Base-by-base conservation (phyloP, 768 basidiomycete species). In the Rhizopogon vinicolor region DNA sequence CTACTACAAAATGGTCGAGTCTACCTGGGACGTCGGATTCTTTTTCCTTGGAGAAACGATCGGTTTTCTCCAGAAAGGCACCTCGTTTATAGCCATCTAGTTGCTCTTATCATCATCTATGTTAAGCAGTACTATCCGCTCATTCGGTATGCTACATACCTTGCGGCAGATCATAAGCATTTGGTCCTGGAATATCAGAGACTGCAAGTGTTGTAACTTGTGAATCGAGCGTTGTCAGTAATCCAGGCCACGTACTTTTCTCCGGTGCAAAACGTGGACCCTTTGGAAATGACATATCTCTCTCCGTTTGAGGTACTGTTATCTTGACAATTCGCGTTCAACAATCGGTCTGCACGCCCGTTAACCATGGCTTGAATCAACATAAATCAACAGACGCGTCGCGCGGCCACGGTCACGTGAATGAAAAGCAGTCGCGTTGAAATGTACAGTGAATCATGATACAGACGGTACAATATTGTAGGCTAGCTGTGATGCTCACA, bases 31-130 rank as follows among this genome's bases (percentile, higher is more conserved):
- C 62, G 6, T 78, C 72, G 1, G 71, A 66, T 6, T 62, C 60
- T 55, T 75, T 78, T 16, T 82, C 75, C 55, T 77, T 74, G 13
- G 61, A 54, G 63, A 84, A 84, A 2, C 83, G 72, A 41, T 79
- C 77, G 2, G 79, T 66, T 60, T 81, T 84, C 65, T 85, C 83
- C 3, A 84, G 70, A 55, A 83, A 81, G 14, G 80, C 82, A 1
- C 83, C 81, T 19, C 77, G 76, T 63, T 85, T 85, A 63, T 84
- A 79, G 14, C 72, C 65, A 29, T 83, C 81, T 22, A 74, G 69
- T 19, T 73, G 72, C 12, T 49, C 48, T 49, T 9, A 22, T 37
- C 8, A 14, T 0, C 12, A 78, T 78, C 78, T 54, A 41, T 16
- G 45, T 51, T 5, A 35, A 5, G 12, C 0, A 35, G 2, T 25